Base-by-base conservation (phyloP, 2,329 filamentous ascomycete genomes). In the Pyrenochaeta sp. region DNA sequence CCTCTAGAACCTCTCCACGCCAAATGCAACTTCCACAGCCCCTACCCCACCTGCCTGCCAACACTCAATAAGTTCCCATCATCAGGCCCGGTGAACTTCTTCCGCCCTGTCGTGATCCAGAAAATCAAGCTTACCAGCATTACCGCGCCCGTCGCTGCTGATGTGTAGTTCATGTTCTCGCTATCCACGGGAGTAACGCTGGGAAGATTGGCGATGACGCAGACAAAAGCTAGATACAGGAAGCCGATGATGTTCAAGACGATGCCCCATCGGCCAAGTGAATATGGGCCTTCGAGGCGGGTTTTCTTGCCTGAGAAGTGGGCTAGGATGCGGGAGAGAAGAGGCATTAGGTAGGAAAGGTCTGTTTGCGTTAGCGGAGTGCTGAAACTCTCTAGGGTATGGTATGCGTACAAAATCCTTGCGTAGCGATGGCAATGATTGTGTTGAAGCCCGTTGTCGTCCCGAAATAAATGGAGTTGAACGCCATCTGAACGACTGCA, bases 161-260 rank as follows among this genome's bases (percentile, higher is more conserved):
- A 82, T 0, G 83, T 86, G 61, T 86, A 86, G 56, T 86, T 87
- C 85, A 87, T 87, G 36, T 84, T 85, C 27, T 84, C 79, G 34
- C 77, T 77, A 1, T 75, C 78, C n/a, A 87, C 83, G 0, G 85
- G 85, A 6, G 71, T 79, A 0, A 79, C 67, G 0, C 78, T 80
- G 0, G 85, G 85, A 54, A 87, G 84, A 55, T 86, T 87, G 67
- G 86, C 86, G 0, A 84, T 84, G 51, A 86, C 82, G 27, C 80
- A 81, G 2, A 82, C 81, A 54, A 87, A 87, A 1, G 83, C 67
- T 3, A 87, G 72, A 64, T 83, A 87, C 0, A 82, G 43, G 5
- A 86, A 78, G 0, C 84, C 84, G 19, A 84, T 64, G 1, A 79
- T 65, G 59, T 87, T 87, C 5, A 85, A 65, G 0, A 66, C 64